These are phyloP conservation scores for Acer saccharum DNA, from an alignment of 345 rosid species.

Conservation along the genomic window DNA sequence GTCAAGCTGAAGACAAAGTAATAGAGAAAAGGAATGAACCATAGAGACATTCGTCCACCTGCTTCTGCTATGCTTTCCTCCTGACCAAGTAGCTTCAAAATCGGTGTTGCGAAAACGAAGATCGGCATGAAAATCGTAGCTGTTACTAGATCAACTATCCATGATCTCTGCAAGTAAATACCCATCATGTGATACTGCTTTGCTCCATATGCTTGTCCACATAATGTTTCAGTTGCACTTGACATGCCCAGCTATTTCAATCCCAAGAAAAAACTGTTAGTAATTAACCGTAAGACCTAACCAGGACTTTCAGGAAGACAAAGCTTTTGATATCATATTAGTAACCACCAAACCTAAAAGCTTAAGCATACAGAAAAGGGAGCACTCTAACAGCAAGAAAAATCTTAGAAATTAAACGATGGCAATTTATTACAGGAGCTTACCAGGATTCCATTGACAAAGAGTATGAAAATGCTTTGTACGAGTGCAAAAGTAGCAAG, in stretches of 20 bases:
- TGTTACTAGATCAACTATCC: constrained; percentile 40
- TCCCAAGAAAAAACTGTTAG: too few relatives aligned
- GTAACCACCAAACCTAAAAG: too few relatives aligned
- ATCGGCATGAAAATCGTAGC: constrained; percentile 45
- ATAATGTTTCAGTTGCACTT: constrained; percentile 59
- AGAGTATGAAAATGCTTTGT: constrained; percentile 43
- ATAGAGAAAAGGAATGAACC: constrained; percentile 57
- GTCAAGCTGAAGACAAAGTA: constrained; percentile 41
- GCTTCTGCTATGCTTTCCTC: constrained; percentile 39
- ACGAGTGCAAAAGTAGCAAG: constrained; percentile 56
- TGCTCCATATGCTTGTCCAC: constrained; percentile 70
- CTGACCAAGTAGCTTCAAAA: constrained; percentile 47
- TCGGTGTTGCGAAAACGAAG: constrained; percentile 41
- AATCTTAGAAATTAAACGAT: too few relatives aligned
- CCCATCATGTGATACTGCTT: constrained; percentile 66
- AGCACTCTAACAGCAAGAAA: too few relatives aligned
- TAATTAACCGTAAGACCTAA: too few relatives aligned
- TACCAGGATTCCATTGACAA: constrained; percentile 50
- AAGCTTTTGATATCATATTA: too few relatives aligned
- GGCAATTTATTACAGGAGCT: not conserved
- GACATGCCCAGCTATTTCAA: constrained; percentile 50
- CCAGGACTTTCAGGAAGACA: too few relatives aligned
- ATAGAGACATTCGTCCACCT: constrained; percentile 42
- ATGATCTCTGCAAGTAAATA: constrained; percentile 56
- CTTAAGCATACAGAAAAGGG: too few relatives aligned